phyloP scores from a whole-genome alignment of 2,329 filamentous ascomycete species.

The Penicillium brasilianum region DNA sequence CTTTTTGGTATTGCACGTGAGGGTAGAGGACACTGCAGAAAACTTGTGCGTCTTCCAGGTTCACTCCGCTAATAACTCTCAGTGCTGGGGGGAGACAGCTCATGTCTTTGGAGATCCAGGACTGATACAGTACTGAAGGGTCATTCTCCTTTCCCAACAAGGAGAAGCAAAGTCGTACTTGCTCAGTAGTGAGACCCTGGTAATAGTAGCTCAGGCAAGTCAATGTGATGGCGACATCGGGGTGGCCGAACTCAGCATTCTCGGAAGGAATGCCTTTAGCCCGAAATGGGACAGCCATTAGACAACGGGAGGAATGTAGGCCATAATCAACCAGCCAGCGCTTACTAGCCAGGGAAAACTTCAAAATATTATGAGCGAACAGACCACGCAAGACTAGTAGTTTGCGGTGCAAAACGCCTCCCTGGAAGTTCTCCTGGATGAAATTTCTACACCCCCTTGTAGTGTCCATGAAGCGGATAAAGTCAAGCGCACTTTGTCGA shows the following conservation, averaged over 20 bases:
- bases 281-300: slow-evolving; percentile 66
- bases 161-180: not conserved
- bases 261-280: slow-evolving; percentile 69
- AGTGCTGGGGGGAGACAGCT: slow-evolving; percentile 53
- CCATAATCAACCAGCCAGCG: slow-evolving; percentile 4
- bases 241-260: slow-evolving; percentile 70
- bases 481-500: slow-evolving; percentile 20
- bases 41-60: slow-evolving; percentile 62
- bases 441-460: not conserved
- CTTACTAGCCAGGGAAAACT: not conserved
- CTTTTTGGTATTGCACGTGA: not conserved
- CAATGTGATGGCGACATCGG: slow-evolving; percentile 68
- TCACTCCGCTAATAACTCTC: slow-evolving; percentile 61
- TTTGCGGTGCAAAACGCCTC: slow-evolving; percentile 8
- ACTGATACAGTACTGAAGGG: slow-evolving; percentile 61
- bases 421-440: slow-evolving; percentile 3
- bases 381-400: slow-evolving; percentile 57
- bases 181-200: not conserved
- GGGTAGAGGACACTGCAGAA: slow-evolving; percentile 33
- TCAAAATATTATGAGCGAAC: not conserved
- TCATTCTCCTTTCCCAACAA: slow-evolving; percentile 40
- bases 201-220: slow-evolving; percentile 64
- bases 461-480: slow-evolving; percentile 12
- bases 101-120: slow-evolving; percentile 49
- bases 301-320: slow-evolving; percentile 16